A percentile compares a stretch with the other conserved stretches of the same genome.
Conservation (phyloP, 805 yeast species). For the Cyberlindnera xylosilytica region DNA sequence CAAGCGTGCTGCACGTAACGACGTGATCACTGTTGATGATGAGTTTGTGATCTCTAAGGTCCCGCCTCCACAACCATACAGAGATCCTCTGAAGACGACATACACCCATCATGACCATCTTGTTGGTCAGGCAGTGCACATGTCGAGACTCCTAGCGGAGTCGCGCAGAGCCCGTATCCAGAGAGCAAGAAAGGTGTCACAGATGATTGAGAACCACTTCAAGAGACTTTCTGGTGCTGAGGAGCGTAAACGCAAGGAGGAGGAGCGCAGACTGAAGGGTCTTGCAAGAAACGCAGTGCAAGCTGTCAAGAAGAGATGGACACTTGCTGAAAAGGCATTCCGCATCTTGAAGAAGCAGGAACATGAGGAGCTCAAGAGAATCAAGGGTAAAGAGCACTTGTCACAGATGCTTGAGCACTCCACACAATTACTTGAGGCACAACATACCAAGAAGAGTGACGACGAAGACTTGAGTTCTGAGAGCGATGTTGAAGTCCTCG, state of each 20-base stretch:
- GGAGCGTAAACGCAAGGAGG: constrained; percentile 73
- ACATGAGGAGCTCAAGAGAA: constrained; percentile 73
- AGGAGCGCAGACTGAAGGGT: constrained; percentile 63
- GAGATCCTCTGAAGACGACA: constrained; percentile 44
- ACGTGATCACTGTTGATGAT: constrained; percentile 43
- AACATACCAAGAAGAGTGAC: constrained; percentile 45
- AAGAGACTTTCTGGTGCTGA: constrained; percentile 84
- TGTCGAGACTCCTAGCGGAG: constrained; percentile 68
- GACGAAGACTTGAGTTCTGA: constrained; percentile 12
- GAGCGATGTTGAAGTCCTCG: constrained; percentile 20
- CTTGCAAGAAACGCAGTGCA: constrained; percentile 79
- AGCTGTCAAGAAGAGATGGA: constrained; percentile 90
- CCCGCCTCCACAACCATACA: constrained; percentile 41
- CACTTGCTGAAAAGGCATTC: constrained; percentile 79
- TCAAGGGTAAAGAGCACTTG: constrained; percentile 82
- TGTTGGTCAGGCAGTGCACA: constrained; percentile 67
- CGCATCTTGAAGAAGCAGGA: constrained; percentile 70
- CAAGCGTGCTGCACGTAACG: constrained; percentile 43
- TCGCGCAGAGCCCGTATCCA: constrained; percentile 60
- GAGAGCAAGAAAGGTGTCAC: constrained; percentile 70
- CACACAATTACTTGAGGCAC: constrained; percentile 85
- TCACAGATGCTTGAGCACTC: constrained; percentile 88
- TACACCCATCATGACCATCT: constrained; percentile 71
- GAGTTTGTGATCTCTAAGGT: constrained; percentile 37
- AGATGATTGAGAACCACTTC: constrained; percentile 83